Conservation (phyloP, 2,329 filamentous ascomycete species). For the Lecanicillium sp. region DNA sequence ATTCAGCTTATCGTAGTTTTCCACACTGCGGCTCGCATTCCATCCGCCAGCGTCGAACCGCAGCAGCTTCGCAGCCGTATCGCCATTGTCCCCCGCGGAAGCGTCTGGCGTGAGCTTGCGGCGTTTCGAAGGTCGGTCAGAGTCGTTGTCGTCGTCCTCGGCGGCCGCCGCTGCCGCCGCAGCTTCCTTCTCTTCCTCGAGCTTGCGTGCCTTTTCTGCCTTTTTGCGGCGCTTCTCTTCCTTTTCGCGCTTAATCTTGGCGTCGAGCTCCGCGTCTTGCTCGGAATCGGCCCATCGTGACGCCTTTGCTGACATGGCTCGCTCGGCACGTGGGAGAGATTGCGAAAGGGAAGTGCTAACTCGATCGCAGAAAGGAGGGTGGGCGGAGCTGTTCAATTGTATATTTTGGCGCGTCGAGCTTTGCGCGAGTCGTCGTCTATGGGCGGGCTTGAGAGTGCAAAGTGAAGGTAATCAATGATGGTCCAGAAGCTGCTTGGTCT, state of each 20-base stretch:
- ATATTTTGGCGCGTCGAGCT: no score
- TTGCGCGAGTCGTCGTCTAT: no score
- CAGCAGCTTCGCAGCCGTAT: constrained; percentile 47
- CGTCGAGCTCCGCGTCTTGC: constrained; percentile 68
- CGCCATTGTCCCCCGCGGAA: constrained; percentile 17
- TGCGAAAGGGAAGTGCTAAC: no score
- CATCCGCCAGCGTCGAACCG: constrained; percentile 64
- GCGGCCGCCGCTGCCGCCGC: constrained; percentile 25
- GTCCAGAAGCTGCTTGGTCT: no score
- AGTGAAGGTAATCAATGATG: no score
- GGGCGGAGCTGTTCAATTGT: no score
- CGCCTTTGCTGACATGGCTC: constrained; percentile 48
- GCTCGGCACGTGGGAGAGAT: neutral
- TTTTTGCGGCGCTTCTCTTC: constrained; percentile 83
- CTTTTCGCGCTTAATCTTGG: constrained; percentile 70
- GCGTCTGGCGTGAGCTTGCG: constrained; percentile 47
- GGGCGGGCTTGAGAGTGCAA: no score
- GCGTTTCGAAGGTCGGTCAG: constrained; percentile 51
- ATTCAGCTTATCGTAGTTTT: constrained; percentile 87
- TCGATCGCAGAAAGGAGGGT: no score
- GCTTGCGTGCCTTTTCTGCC: constrained; percentile 68
- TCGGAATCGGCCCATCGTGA: constrained; percentile 87
- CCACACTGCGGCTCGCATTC: constrained; percentile 66
- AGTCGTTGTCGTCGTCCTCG: constrained; percentile 20
- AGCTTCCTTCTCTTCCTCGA: constrained; percentile 39